phyloP scores from a whole-genome alignment of 306 rosid genomes.

The Lablab purpureus region DNA sequence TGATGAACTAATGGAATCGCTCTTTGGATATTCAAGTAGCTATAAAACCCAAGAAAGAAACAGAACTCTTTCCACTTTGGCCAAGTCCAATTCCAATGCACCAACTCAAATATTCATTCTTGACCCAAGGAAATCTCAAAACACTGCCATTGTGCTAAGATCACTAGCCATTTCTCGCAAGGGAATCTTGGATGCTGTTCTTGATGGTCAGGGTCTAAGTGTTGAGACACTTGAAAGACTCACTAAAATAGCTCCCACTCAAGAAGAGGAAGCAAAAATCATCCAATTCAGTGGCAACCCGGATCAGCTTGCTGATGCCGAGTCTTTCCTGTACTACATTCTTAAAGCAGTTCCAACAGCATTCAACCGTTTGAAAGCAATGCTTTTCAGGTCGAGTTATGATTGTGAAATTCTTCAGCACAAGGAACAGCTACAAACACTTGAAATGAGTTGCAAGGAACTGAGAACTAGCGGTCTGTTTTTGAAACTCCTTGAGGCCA shows the following conservation, averaged over 20 bases:
- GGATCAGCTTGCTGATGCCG: constrained; percentile 72
- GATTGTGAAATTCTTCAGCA: constrained; percentile 68
- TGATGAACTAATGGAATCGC: constrained; percentile 78
- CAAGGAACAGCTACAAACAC: constrained; percentile 63
- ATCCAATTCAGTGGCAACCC: constrained; percentile 70
- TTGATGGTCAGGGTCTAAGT: constrained; percentile 73
- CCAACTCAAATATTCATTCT: constrained; percentile 70
- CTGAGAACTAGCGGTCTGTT: constrained; percentile 65
- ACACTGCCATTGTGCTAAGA: constrained; percentile 78
- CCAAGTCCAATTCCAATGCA: constrained; percentile 48
- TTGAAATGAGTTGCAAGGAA: constrained; percentile 76
- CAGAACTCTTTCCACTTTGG: constrained; percentile 42
- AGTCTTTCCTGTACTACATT: constrained; percentile 74
- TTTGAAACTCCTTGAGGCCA: constrained; percentile 82
- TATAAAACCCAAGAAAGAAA: constrained; percentile 52
- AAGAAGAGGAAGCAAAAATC: constrained; percentile 73
- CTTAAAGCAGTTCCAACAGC: constrained; percentile 80
- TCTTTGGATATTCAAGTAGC: constrained; percentile 71
- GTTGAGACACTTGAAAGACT: constrained; percentile 81
- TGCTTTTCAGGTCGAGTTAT: constrained; percentile 75
- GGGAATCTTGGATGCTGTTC: constrained; percentile 69
- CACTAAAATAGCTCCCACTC: constrained; percentile 72
- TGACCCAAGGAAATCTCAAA: constrained; percentile 78
- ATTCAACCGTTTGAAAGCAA: constrained; percentile 66
- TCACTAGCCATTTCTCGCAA: constrained; percentile 65